Evolutionary conservation across 129 eudicot genomes (phyloP).

Genomic region (Saussurea involucrata): DNA sequence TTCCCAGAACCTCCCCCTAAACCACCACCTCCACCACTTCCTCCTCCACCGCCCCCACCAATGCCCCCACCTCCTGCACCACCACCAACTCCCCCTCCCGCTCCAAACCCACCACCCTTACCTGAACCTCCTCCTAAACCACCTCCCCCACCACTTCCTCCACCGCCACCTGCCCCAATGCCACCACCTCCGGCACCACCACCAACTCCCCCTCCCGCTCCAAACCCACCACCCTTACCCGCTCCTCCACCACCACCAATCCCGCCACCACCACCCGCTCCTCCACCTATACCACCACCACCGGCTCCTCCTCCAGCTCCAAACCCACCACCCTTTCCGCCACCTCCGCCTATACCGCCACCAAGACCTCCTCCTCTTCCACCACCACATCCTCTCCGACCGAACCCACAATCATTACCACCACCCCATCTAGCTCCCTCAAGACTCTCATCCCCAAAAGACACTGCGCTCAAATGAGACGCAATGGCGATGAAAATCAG

Average conservation of each 20-base stretch:
- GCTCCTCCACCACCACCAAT: conserved; percentile 21
- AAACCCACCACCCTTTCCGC: conserved; percentile 13
- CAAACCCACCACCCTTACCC: conserved; percentile 26
- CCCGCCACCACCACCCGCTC: conserved; percentile 11
- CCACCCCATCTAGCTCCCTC: conserved; percentile 28
- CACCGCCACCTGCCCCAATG: conserved; percentile 32
- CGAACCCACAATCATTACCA: conserved; percentile 4
- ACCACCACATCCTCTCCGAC: neutral
- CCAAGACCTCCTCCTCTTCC: conserved; percentile 27
- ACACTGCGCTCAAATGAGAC: conserved; percentile 34
- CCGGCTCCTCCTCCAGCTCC: conserved; percentile 1
- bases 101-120: conserved; percentile 28
- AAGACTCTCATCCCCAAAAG: conserved; percentile 25
- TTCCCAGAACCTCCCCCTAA: conserved; percentile 30
- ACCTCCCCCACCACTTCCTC: conserved; percentile 37
- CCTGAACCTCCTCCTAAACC: conserved; percentile 38
- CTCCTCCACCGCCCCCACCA: conserved; percentile 35
- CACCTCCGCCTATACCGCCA: neutral
- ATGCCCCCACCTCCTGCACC: conserved; percentile 27
- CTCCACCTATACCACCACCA: conserved; percentile 32
- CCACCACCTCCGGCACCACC: conserved; percentile 31
- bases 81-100: conserved; percentile 36
- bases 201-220: conserved; percentile 25
- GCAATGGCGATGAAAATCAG: conserved; percentile 32
- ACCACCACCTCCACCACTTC: conserved; percentile 34